Evolutionary conservation across 176 grass and related monocot genomes (phyloP).

Genomic region (Rhynchospora breviuscula): DNA sequence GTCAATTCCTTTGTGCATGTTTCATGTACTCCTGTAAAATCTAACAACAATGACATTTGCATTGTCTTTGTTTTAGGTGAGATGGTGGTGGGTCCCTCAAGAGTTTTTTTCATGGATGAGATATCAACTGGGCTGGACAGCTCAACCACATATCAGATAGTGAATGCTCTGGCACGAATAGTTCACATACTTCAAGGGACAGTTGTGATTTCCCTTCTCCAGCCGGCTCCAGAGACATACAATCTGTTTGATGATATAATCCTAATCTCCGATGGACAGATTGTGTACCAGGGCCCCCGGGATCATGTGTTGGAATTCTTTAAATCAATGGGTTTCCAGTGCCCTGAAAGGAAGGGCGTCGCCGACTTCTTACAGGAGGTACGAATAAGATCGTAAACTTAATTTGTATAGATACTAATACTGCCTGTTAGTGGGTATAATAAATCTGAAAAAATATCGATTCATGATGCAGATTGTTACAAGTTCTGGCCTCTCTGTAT

Average conservation of each 20-base stretch:
- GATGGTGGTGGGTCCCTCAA: slow-evolving; percentile 94
- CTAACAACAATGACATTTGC: slow-evolving; percentile 4
- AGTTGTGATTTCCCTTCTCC: slow-evolving; percentile 77
- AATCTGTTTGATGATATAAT: slow-evolving; percentile 90
- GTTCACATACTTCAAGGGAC: slow-evolving; percentile 82
- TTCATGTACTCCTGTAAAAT: neutral
- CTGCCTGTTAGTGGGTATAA: neutral
- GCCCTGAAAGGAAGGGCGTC: slow-evolving; percentile 75
- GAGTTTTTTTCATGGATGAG: slow-evolving; percentile 93
- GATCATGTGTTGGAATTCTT: slow-evolving; percentile 85
- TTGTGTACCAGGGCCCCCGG: slow-evolving; percentile 82
- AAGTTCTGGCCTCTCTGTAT: neutral
- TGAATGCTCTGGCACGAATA: slow-evolving; percentile 64
- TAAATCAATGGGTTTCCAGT: slow-evolving; percentile 75
- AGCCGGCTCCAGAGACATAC: slow-evolving; percentile 95
- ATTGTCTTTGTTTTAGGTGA: slow-evolving; percentile 46
- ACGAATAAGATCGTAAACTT: neutral
- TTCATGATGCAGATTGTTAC: neutral
- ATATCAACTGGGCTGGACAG: slow-evolving; percentile 96
- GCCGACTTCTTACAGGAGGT: slow-evolving; percentile 96
- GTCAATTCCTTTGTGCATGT: neutral
- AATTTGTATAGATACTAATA: neutral
- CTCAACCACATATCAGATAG: slow-evolving; percentile 92
- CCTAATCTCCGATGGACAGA: slow-evolving; percentile 75
- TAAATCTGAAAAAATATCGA: neutral